These are phyloP conservation scores for Naegleria lovaniensis DNA, from an alignment of 208 protist genomes.

Conservation along the genomic window DNA sequence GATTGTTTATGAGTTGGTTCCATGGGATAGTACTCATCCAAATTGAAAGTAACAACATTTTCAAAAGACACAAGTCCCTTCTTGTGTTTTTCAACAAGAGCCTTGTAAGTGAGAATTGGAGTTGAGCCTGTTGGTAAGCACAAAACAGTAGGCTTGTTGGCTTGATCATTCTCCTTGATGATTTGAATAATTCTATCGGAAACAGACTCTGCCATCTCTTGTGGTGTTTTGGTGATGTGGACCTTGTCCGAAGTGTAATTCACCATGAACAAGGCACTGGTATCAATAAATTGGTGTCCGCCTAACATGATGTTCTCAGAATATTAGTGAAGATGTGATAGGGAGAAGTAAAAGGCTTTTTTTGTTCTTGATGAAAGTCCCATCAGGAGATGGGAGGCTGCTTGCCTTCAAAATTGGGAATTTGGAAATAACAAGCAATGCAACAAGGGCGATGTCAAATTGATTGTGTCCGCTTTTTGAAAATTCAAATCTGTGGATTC, in stretches of 20 bases:
- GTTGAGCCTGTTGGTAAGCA: conserved; percentile 35
- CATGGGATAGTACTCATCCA: conserved; percentile 46
- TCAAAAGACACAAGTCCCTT: conserved; percentile 45
- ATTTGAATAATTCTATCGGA: background rate
- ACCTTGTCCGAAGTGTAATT: background rate
- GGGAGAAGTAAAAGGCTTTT: too few relatives aligned
- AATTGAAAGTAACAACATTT: conserved; percentile 50
- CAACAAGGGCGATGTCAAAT: too few relatives aligned
- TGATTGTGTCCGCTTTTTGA: too few relatives aligned
- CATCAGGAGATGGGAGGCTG: too few relatives aligned
- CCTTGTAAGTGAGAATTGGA: conserved; percentile 44
- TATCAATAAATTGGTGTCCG: background rate
- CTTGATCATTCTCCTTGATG: background rate
- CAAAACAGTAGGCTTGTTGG: background rate
- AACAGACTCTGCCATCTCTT: background rate
- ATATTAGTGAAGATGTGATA: too few relatives aligned
- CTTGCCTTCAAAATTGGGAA: too few relatives aligned
- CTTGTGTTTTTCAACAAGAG: conserved; percentile 42
- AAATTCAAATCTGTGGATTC: too few relatives aligned
- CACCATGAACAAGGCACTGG: background rate
- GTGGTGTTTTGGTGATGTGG: background rate
- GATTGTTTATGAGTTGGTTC: conserved; percentile 23
- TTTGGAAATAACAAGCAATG: too few relatives aligned
- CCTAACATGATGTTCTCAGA: too few relatives aligned
- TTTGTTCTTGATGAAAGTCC: too few relatives aligned